phyloP scores from a whole-genome alignment of 768 basidiomycete species.

The Russula vinacea region DNA sequence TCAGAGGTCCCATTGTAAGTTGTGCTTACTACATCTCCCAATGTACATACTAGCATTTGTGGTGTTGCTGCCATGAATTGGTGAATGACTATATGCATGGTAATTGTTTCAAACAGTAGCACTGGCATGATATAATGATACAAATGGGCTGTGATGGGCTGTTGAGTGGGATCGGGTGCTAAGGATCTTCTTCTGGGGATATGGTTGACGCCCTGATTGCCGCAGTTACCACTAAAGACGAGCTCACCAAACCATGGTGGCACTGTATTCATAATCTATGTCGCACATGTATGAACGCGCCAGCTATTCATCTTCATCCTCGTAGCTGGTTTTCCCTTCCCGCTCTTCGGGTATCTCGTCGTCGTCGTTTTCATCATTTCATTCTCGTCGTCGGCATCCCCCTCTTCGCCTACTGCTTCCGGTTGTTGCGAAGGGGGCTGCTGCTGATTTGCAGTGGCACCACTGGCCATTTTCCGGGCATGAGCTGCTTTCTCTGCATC shows the following conservation, averaged over 20 bases:
- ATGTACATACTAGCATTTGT: too few species aligned
- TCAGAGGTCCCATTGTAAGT: too few species aligned
- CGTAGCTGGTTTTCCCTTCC: conserved; percentile 36
- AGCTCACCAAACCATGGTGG: conserved; percentile 8
- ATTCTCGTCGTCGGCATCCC: conserved; percentile 50
- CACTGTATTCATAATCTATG: conserved; percentile 1
- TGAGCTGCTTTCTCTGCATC: conserved; percentile 66
- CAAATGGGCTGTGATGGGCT: too few species aligned
- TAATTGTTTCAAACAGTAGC: too few species aligned
- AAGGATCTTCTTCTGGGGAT: conserved; percentile 66
- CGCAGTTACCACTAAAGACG: conserved; percentile 38
- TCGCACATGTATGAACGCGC: conserved; percentile 13
- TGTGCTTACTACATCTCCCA: too few species aligned
- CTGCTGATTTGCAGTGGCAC: conserved; percentile 48
- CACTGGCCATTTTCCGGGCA: conserved; percentile 82
- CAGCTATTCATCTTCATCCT: conserved; percentile 40
- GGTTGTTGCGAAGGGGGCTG: conserved; percentile 39
- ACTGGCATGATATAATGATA: too few species aligned
- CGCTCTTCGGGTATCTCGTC: conserved; percentile 39
- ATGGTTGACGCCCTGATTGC: conserved; percentile 64
- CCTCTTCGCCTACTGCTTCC: conserved; percentile 43
- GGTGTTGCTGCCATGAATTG: too few species aligned
- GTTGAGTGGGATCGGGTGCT: conserved; percentile 64
- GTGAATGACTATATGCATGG: too few species aligned
- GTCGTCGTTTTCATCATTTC: conserved; percentile 53